Evolutionary conservation across 73 alveolate species (phyloP).

Genomic region (Paramecium primaurelia): DNA sequence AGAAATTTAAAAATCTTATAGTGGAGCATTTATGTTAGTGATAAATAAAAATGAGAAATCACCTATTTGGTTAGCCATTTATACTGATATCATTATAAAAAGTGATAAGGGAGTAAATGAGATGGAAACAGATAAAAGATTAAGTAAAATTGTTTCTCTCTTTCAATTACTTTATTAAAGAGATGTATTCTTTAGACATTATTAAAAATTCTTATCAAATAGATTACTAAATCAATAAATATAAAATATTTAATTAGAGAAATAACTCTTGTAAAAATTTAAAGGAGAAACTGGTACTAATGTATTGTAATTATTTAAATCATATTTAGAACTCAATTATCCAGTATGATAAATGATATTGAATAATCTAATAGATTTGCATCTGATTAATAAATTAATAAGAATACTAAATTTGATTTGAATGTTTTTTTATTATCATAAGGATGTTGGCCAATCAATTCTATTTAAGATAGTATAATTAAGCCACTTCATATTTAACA

Average conservation of each 20-base stretch:
- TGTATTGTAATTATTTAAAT: background rate
- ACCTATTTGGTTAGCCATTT: background rate
- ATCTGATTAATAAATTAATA: background rate
- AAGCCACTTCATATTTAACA: background rate
- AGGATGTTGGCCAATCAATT: background rate
- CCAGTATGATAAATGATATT: slow-evolving; percentile 22
- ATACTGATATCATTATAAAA: background rate
- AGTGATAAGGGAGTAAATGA: background rate
- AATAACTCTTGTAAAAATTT: background rate
- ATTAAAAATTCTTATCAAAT: background rate
- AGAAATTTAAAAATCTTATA: background rate
- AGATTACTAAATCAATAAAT: background rate
- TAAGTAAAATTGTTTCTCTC: background rate
- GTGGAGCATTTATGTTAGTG: background rate
- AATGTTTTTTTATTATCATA: background rate
- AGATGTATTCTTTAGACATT: background rate
- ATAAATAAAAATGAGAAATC: slow-evolving; percentile 25
- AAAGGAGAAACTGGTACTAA: slow-evolving; percentile 31
- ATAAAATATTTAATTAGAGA: background rate
- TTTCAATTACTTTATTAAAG: background rate
- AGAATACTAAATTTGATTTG: background rate
- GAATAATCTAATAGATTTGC: background rate
- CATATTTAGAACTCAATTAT: background rate
- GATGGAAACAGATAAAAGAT: background rate
- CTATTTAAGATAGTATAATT: background rate